Evolutionary conservation across 2,329 filamentous ascomycete genomes (phyloP).

Genomic region (Onygenales sp.): DNA sequence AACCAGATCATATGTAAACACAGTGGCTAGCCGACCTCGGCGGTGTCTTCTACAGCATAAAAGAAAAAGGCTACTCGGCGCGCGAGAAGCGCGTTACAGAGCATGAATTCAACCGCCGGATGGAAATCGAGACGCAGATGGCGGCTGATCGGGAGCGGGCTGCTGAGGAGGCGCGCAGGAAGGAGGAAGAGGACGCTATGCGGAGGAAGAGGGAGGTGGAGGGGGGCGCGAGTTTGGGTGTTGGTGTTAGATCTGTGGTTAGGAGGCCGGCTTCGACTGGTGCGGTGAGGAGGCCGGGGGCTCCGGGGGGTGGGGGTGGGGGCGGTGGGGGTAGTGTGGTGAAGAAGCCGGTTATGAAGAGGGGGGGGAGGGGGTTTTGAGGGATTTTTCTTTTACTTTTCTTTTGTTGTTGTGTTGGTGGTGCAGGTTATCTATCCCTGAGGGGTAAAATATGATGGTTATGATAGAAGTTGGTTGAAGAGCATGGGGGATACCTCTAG

Average conservation of each 20-base stretch:
- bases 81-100: constrained; percentile 80
- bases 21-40: constrained; percentile 89
- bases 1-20: not conserved
- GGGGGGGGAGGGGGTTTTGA: constrained; percentile 22
- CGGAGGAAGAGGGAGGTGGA: constrained; percentile 28
- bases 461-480: too few relatives aligned
- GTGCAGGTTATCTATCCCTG: not conserved
- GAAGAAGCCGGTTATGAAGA: constrained; percentile 27
- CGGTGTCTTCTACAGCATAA: constrained; percentile 93
- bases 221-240: constrained; percentile 15
- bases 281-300: constrained; percentile 20
- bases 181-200: constrained; percentile 26
- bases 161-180: constrained; percentile 30
- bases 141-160: constrained; percentile 64
- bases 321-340: constrained; percentile 26
- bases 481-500: too few relatives aligned
- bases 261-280: constrained; percentile 21
- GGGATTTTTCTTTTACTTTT: not conserved
- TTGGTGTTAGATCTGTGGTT: constrained; percentile 20
- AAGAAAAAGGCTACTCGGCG: constrained; percentile 91
- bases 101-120: constrained; percentile 81
- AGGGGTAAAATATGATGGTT: too few relatives aligned
- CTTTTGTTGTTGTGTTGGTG: not conserved
- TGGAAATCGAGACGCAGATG: constrained; percentile 92
- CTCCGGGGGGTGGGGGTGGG: constrained; percentile 19